Base-by-base conservation (phyloP, 2,329 filamentous ascomycete genomes). In the Pseudocercospora fuligena region DNA sequence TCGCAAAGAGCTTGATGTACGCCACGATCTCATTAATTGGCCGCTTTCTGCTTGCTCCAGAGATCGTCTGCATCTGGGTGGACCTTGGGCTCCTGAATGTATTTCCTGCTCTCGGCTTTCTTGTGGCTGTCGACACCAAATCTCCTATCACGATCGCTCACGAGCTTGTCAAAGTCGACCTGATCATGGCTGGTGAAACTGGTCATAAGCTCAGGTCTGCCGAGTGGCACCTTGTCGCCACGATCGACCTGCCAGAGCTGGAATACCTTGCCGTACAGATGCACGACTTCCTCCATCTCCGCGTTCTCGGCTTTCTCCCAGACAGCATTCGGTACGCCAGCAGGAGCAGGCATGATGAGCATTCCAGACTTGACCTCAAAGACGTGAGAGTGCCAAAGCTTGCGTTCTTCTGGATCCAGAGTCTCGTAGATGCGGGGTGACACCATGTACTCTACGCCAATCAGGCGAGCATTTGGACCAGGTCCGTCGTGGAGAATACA, bases 381-480 rank as follows among this genome's bases (percentile, higher is more conserved):
- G 36, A 87, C 84, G 72, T 88, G 87, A n/a, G 87, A 89, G 80
- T 96, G 92, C 92, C 92, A 96, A 1, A 94, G 84, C 59, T 86
- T 86, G 43, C 90, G 88, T 80, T 97, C 93, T 21, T 89, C 86
- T 0, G 79, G 54, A 0, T 87, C 84, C 0, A 97, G 86, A 0
- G 86, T 87, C 43, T 86, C 83, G 80, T 90, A 96, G 0, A 95
- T 81, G 3, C 83, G 81, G 0, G 88, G 86, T 0, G 89, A 89
- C 73, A 97, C 89, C 92, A 95, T 94, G 82, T 96, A 96, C 78
- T 97, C 93, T 73, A 96, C 85, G 8, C 92, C 93, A 68, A 97
- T 92, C 19, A 97, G 85, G 0, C 90, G 86, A 0, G 92, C 92
- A 27, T 87, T 86, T 7, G 87, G 83, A 0, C 84, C 82, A 0